Percentiles rank a stretch among this genome's conserved stretches.
Conservation (phyloP, 1,284 basidiomycete species). For the Paramarasmius palmivorus region DNA sequence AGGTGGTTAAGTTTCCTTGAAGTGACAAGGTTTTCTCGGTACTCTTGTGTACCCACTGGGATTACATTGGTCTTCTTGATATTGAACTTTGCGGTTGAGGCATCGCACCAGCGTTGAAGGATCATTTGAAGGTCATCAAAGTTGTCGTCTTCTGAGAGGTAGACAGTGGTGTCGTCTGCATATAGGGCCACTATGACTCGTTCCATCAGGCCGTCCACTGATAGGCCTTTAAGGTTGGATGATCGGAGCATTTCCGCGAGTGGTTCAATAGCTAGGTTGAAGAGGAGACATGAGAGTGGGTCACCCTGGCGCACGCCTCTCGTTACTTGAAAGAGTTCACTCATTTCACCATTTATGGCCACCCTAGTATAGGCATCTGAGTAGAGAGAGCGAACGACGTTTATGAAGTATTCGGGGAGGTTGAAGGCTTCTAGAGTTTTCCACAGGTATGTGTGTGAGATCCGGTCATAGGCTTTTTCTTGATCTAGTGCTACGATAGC, state of each 20-base stretch:
- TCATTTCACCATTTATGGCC: slow-evolving; percentile 21
- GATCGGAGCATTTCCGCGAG: slow-evolving; percentile 18
- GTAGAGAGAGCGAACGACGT: slow-evolving; percentile 19
- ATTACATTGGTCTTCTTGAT: slow-evolving; percentile 33
- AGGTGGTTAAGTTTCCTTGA: slow-evolving; percentile 1
- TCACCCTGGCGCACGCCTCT: slow-evolving; percentile 26
- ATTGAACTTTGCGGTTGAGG: slow-evolving; percentile 35
- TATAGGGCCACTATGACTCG: slow-evolving; percentile 26
- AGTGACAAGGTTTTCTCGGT: slow-evolving; percentile 8
- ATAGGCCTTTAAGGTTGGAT: slow-evolving; percentile 20
- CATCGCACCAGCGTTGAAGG: slow-evolving; percentile 29
- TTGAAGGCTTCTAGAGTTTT: slow-evolving; percentile 12
- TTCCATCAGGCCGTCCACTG: slow-evolving; percentile 5
- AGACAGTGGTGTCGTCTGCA: slow-evolving; percentile 31
- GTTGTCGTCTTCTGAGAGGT: slow-evolving; percentile 20
- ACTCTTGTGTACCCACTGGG: slow-evolving; percentile 25
- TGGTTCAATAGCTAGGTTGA: slow-evolving; percentile 28
- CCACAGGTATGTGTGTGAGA: slow-evolving; percentile 20
- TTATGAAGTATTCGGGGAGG: slow-evolving; percentile 18
- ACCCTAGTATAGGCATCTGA: slow-evolving; percentile 15
- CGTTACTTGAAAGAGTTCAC: slow-evolving; percentile 12
- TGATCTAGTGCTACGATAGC: slow-evolving; percentile 14
- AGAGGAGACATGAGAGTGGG: slow-evolving; percentile 30
- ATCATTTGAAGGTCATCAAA: slow-evolving; percentile 19
- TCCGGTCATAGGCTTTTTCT: slow-evolving; percentile 7